phyloP scores from a whole-genome alignment of 2,329 filamentous ascomycete genomes.

The Amauroascus verrucosus region DNA sequence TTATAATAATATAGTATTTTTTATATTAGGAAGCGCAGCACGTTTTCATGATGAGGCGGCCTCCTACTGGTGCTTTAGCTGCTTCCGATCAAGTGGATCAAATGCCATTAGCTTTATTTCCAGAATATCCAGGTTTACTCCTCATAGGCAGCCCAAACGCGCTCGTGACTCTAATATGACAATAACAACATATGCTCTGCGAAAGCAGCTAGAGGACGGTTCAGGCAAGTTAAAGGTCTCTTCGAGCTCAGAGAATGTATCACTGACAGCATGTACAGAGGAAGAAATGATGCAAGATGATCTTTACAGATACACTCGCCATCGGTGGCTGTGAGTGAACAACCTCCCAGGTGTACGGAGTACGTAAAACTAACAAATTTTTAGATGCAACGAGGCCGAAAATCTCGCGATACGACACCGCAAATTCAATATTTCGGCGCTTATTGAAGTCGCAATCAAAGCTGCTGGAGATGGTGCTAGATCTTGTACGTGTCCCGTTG shows the following conservation, averaged over 20 bases:
- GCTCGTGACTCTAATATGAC: neutral
- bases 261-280: neutral
- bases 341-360: neutral
- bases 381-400: neutral
- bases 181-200: neutral
- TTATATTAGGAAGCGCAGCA: neutral
- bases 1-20: neutral
- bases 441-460: conserved; percentile 22
- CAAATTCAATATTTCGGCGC: conserved; percentile 22
- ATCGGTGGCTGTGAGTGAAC: neutral
- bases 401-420: conserved; percentile 18
- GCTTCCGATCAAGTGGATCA: neutral
- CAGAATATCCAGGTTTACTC: neutral
- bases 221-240: neutral
- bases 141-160: neutral
- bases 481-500: conserved; percentile 19
- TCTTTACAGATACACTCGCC: neutral
- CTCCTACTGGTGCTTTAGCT: neutral
- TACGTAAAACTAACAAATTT: neutral
- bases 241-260: neutral
- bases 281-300: neutral
- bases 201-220: neutral
- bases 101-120: neutral
- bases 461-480: conserved; percentile 21
- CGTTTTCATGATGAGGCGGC: neutral